Evolutionary conservation across 768 basidiomycete species (phyloP).

Genomic region (Termitomyces sp.): DNA sequence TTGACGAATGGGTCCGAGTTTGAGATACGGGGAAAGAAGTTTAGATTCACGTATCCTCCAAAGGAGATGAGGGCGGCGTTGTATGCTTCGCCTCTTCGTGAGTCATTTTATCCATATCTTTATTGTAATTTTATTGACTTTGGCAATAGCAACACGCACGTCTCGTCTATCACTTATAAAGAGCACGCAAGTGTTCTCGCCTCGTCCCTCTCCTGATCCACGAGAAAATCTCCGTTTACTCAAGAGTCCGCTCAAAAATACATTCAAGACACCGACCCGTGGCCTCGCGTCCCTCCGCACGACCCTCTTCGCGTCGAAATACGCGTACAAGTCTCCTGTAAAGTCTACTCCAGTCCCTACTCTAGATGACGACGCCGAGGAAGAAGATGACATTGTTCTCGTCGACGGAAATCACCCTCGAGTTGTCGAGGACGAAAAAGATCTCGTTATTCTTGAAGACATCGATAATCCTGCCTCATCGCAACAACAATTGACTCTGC

Average conservation of each 20-base stretch:
- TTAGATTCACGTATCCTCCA: slow-evolving; percentile 73
- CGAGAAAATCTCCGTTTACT: slow-evolving; percentile 62
- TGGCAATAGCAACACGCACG: slow-evolving; percentile 38
- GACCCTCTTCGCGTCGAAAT: slow-evolving; percentile 4
- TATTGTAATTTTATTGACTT: slow-evolving; percentile 15
- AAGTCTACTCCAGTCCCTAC: slow-evolving; percentile 2
- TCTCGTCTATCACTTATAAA: slow-evolving; percentile 75
- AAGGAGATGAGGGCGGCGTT: slow-evolving; percentile 59
- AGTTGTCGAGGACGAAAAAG: slow-evolving; percentile 67
- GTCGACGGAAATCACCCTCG: slow-evolving; percentile 65
- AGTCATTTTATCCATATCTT: slow-evolving; percentile 13
- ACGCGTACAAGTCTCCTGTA: slow-evolving; percentile 2
- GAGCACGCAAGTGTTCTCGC: slow-evolving; percentile 71
- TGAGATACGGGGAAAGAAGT: slow-evolving; percentile 66
- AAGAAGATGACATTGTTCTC: slow-evolving; percentile 51
- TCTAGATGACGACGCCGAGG: slow-evolving; percentile 26
- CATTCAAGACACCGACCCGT: slow-evolving; percentile 26
- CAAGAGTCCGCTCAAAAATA: slow-evolving; percentile 49
- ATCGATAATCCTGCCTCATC: slow-evolving; percentile 32
- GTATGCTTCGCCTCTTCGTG: slow-evolving; percentile 47
- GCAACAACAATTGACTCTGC: slow-evolving; percentile 1
- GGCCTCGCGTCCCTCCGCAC: slow-evolving; percentile 6
- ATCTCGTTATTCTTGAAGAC: slow-evolving; percentile 70
- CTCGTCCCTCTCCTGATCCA: slow-evolving; percentile 55
- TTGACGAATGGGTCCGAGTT: slow-evolving; percentile 60